Conservation (phyloP, 208 protist genomes). For the Leishmania aethiopica region DNA sequence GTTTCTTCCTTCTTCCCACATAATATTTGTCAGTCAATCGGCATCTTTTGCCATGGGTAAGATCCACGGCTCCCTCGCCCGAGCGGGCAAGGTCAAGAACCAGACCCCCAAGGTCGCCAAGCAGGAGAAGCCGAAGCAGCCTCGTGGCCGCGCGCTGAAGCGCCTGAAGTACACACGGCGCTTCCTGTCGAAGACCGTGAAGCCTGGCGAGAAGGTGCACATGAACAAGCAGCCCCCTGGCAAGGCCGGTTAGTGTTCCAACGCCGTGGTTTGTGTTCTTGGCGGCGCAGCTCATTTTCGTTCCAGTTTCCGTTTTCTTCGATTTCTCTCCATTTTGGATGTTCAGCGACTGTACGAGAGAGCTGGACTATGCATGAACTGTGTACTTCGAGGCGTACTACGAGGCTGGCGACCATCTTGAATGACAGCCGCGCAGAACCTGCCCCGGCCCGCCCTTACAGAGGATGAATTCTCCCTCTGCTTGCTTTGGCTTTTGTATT, state of each 20-base stretch:
- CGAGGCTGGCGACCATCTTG: background rate
- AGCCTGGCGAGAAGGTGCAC: conserved; percentile 92
- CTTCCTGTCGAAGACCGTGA: conserved; percentile 94
- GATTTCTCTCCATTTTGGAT: too few species aligned
- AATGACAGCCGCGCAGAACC: background rate
- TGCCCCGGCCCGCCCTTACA: background rate
- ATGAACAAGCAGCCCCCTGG: conserved; percentile 93
- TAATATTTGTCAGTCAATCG: background rate
- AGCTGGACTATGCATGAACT: background rate
- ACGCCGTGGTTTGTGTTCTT: too few species aligned
- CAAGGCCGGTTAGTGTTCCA: conserved; percentile 92
- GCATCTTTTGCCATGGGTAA: conserved; percentile 93
- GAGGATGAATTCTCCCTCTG: conserved; percentile 24
- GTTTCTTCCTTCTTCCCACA: conserved; percentile 12
- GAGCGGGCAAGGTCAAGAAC: conserved; percentile 98
- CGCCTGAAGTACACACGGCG: conserved; percentile 97
- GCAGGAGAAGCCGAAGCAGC: conserved; percentile 95
- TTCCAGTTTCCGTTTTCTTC: too few species aligned
- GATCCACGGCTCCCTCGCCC: conserved; percentile 98
- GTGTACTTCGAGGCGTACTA: background rate
- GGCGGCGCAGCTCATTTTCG: too few species aligned
- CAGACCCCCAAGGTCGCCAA: conserved; percentile 98
- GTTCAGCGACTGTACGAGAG: too few species aligned
- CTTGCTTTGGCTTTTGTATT: conserved; percentile 1
- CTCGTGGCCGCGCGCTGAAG: conserved; percentile 96